Base-by-base conservation (phyloP, 179 eudicot species). In the Spinacia oleracea region DNA sequence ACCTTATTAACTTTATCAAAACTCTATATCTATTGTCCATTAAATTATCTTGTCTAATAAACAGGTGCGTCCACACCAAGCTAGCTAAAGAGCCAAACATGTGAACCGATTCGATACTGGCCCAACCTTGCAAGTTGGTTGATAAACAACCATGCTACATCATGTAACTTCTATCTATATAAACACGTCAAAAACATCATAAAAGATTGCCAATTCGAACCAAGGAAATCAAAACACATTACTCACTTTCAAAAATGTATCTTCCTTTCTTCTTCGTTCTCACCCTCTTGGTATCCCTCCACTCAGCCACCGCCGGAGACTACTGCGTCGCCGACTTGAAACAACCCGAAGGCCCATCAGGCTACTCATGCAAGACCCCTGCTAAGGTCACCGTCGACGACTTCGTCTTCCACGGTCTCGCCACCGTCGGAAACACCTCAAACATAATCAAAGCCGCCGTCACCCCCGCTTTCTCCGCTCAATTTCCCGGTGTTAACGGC, bases 401-500 rank as follows among this genome's bases (percentile, higher is more conserved):
- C 75, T 92, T 92, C 55, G 86, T 81, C 27, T 88, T 23, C 89
- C 74, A 87, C 0, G 90, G 90, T 56, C 75, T 92, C 2, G 87
- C 82, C 68, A 23, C 8, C 0, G 71, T 83, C 0, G 97, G 93
- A 0, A 89, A 87, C 89, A 88, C 90, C 20, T 46, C 82, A 14
- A 89, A 88, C 84, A 74, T 92, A 76, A 90, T 89, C 80, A 83
- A 64, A 0, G 94, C 97, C 0, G 91, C 91, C 0, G 94, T 92
- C 0, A 88, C 89, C 15, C 88, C 97, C 0, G 97, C 90, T 1
- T 90, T 90, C 29, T 81, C 74, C 1, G 82, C 86, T 74, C 94
- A 91, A n/a, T 90, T 88, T 74, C 90, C 93, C 0, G 94, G 90
- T 34, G 60, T 90, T 0, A 92, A 92, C 38, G 94, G 97, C 1